A percentile compares a stretch with the other conserved stretches of the same genome.
Conservation (phyloP, 176 grass and related monocot genomes). For the Rhynchospora breviuscula region DNA sequence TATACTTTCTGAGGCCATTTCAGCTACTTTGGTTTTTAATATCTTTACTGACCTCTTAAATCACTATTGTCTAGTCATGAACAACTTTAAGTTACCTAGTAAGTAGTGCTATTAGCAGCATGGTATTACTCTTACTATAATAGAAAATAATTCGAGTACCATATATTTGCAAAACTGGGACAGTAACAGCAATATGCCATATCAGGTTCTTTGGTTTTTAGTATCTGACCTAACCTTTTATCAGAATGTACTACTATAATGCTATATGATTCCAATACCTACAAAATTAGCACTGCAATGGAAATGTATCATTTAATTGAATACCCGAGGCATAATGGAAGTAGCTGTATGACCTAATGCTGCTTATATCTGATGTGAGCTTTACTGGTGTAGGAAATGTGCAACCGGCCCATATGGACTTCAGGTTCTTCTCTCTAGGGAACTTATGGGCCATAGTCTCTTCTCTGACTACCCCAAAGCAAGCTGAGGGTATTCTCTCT, state of each 20-base stretch:
- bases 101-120: neutral
- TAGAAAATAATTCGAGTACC: neutral
- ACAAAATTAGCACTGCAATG: neutral
- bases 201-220: too few relatives aligned
- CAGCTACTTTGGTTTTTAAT: neutral
- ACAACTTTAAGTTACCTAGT: neutral
- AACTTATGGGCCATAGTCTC: constrained; percentile 43
- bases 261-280: neutral
- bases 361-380: neutral
- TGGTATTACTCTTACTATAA: neutral
- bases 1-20: neutral
- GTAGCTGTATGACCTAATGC: neutral
- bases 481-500: constrained; percentile 42
- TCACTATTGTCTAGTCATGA: neutral
- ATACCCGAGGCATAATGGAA: neutral
- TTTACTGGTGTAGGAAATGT: constrained; percentile 29
- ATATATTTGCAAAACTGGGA: too few relatives aligned
- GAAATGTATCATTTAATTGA: neutral
- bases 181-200: too few relatives aligned
- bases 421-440: constrained; percentile 44
- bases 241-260: too few relatives aligned
- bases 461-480: constrained; percentile 33
- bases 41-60: neutral
- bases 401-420: constrained; percentile 50
- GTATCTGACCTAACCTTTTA: too few relatives aligned